phyloP scores from a whole-genome alignment of 495 filamentous ascomycete genomes.

The Penicillium chermesinum region DNA sequence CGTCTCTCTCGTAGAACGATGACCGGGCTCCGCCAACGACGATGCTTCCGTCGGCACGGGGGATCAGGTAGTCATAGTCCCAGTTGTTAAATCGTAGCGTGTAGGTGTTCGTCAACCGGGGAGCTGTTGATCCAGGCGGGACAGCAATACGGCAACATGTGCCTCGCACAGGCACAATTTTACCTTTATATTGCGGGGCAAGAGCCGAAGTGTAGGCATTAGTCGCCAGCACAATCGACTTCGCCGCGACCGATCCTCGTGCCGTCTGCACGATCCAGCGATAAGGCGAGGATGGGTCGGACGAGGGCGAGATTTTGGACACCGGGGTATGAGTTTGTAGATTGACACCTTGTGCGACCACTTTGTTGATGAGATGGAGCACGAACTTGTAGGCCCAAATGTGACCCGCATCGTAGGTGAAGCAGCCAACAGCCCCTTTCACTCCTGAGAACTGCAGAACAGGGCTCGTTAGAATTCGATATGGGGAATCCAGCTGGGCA shows the following conservation, averaged over 20 bases:
- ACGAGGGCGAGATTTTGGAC: conserved; percentile 31
- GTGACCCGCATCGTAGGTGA: conserved; percentile 36
- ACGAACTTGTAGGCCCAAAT: conserved; percentile 85
- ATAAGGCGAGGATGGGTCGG: conserved; percentile 6
- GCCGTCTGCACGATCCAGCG: conserved; percentile 49
- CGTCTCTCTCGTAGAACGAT: conserved; percentile 25
- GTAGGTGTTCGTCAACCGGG: conserved; percentile 20
- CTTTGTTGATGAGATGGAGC: conserved; percentile 54
- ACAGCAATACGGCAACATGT: conserved; percentile 31
- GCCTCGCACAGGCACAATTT: conserved; percentile 73
- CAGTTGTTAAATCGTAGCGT: conserved; percentile 22
- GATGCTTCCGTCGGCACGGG: conserved; percentile 46
- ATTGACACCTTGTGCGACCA: conserved; percentile 57
- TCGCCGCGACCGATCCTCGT: conserved; percentile 55
- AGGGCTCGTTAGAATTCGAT: conserved; percentile 6
- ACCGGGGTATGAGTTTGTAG: conserved; percentile 75
- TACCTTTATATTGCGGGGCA: conserved; percentile 59
- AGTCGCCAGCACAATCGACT: conserved; percentile 65
- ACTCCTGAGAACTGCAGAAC: conserved; percentile 45
- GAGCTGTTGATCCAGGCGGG: conserved; percentile 14
- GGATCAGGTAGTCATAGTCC: conserved; percentile 47
- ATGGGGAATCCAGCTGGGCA: neutral
- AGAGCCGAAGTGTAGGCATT: conserved; percentile 78
- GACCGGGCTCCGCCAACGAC: conserved; percentile 48
- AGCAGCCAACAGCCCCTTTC: conserved; percentile 41